phyloP scores from a whole-genome alignment of 1,284 basidiomycete genomes.

The Tranzscheliella williamsii region DNA sequence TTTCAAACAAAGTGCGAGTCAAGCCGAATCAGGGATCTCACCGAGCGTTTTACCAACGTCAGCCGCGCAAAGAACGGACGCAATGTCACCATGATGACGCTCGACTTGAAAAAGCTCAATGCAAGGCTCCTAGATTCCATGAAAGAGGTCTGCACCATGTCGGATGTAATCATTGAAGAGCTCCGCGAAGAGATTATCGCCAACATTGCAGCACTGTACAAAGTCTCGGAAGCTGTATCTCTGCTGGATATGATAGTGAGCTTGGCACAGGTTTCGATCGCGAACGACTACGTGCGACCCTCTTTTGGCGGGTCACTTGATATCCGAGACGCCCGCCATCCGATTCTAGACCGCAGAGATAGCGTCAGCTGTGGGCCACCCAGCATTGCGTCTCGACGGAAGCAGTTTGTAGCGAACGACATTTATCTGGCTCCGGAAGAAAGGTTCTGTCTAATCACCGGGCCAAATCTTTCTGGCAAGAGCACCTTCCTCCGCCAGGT shows the following conservation, averaged over 20 bases:
- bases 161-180: conserved; percentile 64
- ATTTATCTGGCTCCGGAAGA: conserved; percentile 28
- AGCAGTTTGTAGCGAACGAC: conserved; percentile 26
- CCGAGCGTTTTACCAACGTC: conserved; percentile 69
- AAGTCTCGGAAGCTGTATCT: conserved; percentile 48
- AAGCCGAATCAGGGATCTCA: conserved; percentile 3
- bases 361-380: conserved; percentile 63
- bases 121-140: conserved; percentile 79
- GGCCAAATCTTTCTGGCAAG: conserved; percentile 74
- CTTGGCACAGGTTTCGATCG: conserved; percentile 26
- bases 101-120: conserved; percentile 79
- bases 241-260: conserved; percentile 45
- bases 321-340: conserved; percentile 59
- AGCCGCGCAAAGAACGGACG: conserved; percentile 68
- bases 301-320: conserved; percentile 46
- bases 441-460: conserved; percentile 10
- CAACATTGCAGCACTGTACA: conserved; percentile 38
- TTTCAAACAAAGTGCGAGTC: conserved; percentile 13
- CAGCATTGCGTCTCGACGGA: conserved; percentile 6
- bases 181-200: conserved; percentile 27
- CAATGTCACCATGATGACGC: conserved; percentile 74
- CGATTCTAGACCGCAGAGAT: conserved; percentile 74
- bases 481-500: conserved; percentile 88
- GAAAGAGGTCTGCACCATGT: conserved; percentile 78
- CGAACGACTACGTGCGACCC: conserved; percentile 38